These are phyloP conservation scores for Naganishia cerealis DNA, from an alignment of 1,284 basidiomycete genomes.

Conservation along the genomic window DNA sequence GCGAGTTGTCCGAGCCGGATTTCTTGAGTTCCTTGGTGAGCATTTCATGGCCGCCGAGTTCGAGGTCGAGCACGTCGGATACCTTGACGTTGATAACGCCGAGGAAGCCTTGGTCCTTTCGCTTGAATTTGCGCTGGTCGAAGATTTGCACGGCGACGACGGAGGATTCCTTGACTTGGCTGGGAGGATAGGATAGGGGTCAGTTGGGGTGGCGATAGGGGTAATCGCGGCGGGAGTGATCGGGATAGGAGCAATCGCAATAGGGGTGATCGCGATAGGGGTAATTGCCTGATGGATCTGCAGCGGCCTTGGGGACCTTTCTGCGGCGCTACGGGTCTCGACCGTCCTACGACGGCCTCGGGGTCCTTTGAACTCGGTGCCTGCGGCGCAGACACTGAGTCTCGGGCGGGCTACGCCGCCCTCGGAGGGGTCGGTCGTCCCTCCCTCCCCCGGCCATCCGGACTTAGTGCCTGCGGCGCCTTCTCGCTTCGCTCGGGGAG, in stretches of 20 bases:
- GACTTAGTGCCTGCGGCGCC: not conserved
- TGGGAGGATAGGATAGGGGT: conserved; percentile 45
- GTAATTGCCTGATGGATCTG: too few relatives aligned
- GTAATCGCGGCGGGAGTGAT: not conserved
- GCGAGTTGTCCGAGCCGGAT: conserved; percentile 74
- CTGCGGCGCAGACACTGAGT: not conserved
- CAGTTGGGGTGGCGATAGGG: not conserved
- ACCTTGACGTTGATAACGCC: conserved; percentile 91
- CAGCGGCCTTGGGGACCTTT: too few relatives aligned
- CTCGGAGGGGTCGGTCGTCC: not conserved
- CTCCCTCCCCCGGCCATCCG: not conserved
- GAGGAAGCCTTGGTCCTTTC: conserved; percentile 89
- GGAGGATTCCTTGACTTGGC: conserved; percentile 83
- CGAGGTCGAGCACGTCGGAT: conserved; percentile 83
- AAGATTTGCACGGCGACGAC: conserved; percentile 92
- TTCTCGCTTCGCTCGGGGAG: conserved; percentile 8
- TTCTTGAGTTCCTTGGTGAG: conserved; percentile 79
- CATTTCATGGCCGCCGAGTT: conserved; percentile 81
- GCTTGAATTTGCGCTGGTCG: conserved; percentile 95
- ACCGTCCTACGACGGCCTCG: not conserved
- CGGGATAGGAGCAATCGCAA: not conserved
- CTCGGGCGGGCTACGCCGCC: not conserved
- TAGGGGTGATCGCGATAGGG: not conserved
- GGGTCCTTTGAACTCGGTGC: too few relatives aligned
- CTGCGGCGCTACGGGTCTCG: not conserved